A percentile compares a stretch with the other conserved stretches of the same genome.
Conservation (phyloP, 225 moss, liverwort and hornwort species). For the Polytrichum commune region DNA sequence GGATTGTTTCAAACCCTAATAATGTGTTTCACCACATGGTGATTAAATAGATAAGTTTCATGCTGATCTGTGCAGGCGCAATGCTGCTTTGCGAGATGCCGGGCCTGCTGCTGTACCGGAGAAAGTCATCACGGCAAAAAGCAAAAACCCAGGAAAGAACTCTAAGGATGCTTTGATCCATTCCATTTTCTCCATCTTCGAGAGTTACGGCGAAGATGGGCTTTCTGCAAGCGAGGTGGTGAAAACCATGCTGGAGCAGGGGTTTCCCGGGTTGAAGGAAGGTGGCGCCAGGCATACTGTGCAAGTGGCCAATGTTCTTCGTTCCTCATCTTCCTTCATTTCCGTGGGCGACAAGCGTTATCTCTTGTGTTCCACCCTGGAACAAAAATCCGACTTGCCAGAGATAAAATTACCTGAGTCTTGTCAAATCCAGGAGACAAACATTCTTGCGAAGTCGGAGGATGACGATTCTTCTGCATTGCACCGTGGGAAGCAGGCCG, state of each 20-base stretch:
- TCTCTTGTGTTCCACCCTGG: slow-evolving; percentile 25
- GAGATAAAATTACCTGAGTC: too few relatives aligned
- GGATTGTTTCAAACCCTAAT: background rate
- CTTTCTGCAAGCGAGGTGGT: slow-evolving; percentile 59
- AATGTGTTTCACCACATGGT: too few relatives aligned
- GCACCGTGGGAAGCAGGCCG: slow-evolving; percentile 14
- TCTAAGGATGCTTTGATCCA: slow-evolving; percentile 51
- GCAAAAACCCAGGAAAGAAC: slow-evolving; percentile 12
- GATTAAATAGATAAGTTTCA: background rate
- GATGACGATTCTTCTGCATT: slow-evolving; percentile 1
- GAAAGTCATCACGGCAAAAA: background rate
- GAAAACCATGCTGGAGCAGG: slow-evolving; percentile 40
- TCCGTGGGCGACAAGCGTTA: slow-evolving; percentile 50
- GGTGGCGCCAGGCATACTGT: slow-evolving; percentile 60
- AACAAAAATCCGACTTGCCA: background rate
- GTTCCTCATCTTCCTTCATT: slow-evolving; percentile 43
- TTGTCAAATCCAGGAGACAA: too few relatives aligned
- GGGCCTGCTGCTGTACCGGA: background rate
- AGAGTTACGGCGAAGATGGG: slow-evolving; percentile 35
- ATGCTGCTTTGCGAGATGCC: background rate
- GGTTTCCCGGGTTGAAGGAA: slow-evolving; percentile 50
- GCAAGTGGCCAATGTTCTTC: slow-evolving; percentile 56
- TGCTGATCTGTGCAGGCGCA: background rate
- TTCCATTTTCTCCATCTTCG: slow-evolving; percentile 52
- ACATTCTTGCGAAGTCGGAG: background rate